A percentile compares a stretch with the other conserved stretches of the same genome.
Conservation (phyloP, 139 green algal species). For the Chlorella sp. region DNA sequence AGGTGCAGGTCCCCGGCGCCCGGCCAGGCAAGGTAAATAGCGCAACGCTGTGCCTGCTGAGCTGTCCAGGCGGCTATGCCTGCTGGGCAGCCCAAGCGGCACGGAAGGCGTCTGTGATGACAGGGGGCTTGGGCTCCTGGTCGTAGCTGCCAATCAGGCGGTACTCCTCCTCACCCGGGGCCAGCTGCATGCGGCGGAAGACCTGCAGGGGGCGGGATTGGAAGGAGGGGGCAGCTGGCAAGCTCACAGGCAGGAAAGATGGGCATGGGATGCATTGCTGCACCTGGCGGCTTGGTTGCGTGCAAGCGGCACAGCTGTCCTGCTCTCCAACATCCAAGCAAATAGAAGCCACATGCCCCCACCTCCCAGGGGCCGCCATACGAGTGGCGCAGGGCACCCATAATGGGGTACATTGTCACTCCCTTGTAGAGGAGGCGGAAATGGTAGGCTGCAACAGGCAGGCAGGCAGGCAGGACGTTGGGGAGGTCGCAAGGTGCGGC, state of each 20-base stretch:
- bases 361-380: constrained; percentile 66
- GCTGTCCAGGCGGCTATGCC: too few species aligned
- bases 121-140: constrained; percentile 39
- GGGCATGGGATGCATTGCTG: too few species aligned
- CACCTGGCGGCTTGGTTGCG: not conserved
- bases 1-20: too few species aligned
- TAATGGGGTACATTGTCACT: constrained; percentile 66
- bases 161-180: constrained; percentile 48
- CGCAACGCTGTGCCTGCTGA: too few species aligned
- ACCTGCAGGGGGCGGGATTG: constrained; percentile 29
- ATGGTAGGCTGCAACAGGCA: constrained; percentile 55
- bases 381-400: constrained; percentile 60
- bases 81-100: not conserved
- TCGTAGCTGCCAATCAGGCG: constrained; percentile 50
- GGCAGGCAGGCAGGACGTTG: too few species aligned
- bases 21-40: too few species aligned
- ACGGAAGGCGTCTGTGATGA: constrained; percentile 44
- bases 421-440: constrained; percentile 67
- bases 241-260: not conserved
- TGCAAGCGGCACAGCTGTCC: not conserved
- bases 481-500: too few species aligned
- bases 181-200: constrained; percentile 51
- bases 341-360: too few species aligned
- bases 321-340: too few species aligned
- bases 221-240: not conserved